Conservation (phyloP, 352 stramenopile genomes). For the Salisapilia sapeloensis region DNA sequence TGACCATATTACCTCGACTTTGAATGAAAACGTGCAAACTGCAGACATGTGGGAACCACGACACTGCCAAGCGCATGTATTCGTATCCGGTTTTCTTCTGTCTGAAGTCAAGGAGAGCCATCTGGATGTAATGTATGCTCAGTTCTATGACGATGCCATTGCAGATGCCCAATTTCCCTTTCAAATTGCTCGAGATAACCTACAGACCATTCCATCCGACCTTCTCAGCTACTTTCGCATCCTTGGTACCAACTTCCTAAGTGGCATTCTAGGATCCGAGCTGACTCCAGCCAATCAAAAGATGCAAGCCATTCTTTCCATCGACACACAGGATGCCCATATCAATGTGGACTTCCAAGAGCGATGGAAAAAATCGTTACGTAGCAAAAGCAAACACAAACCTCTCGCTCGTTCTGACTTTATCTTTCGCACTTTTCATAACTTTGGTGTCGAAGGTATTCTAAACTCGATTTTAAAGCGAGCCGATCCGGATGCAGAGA, state of each 20-base stretch:
- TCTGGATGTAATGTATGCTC: constrained; percentile 9
- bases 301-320: constrained; percentile 33
- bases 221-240: constrained; percentile 34
- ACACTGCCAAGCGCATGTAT: constrained; percentile 30
- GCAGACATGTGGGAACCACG: constrained; percentile 35
- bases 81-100: constrained; percentile 15
- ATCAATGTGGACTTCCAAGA: constrained; percentile 51
- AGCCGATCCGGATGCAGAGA: not conserved
- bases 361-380: constrained; percentile 44
- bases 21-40: too few relatives aligned
- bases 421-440: constrained; percentile 27
- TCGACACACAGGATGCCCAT: constrained; percentile 16
- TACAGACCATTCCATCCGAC: constrained; percentile 15
- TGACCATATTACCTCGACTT: too few relatives aligned
- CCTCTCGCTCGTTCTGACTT: constrained; percentile 53
- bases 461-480: constrained; percentile 12
- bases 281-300: constrained; percentile 33
- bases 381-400: constrained; percentile 30
- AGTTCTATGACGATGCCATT: constrained; percentile 19
- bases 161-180: constrained; percentile 45
- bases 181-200: constrained; percentile 21
- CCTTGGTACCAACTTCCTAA: constrained; percentile 42
- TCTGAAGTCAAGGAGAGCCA: constrained; percentile 5
- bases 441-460: constrained; percentile 12
- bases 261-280: constrained; percentile 19